Evolutionary conservation across 495 filamentous ascomycete species (phyloP).

Genomic region (Oidiodendron maius): DNA sequence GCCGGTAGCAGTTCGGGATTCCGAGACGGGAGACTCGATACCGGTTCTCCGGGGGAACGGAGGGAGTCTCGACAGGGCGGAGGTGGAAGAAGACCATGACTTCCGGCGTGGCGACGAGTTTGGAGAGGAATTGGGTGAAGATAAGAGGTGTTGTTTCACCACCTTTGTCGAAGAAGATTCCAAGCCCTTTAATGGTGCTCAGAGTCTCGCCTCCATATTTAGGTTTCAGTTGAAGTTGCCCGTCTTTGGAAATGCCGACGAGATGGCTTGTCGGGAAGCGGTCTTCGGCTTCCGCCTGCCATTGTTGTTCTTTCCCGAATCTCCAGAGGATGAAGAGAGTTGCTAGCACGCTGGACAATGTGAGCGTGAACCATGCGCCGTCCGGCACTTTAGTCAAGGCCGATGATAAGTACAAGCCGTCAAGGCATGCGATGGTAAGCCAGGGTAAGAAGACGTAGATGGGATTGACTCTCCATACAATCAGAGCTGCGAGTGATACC

Average conservation of each 20-base stretch:
- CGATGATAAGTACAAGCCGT: conserved; percentile 59
- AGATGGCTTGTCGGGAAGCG: conserved; percentile 42
- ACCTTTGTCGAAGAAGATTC: conserved; percentile 61
- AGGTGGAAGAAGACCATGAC: conserved; percentile 57
- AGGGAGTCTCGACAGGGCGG: conserved; percentile 45
- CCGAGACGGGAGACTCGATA: conserved; percentile 31
- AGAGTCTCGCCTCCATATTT: conserved; percentile 40
- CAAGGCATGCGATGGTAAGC: conserved; percentile 53
- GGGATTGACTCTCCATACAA: conserved; percentile 53
- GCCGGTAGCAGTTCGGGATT: conserved; percentile 53
- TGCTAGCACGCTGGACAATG: conserved; percentile 50
- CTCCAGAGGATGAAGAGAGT: conserved; percentile 61
- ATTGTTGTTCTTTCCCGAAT: conserved; percentile 67
- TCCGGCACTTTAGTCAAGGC: conserved; percentile 61
- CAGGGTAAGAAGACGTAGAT: conserved; percentile 26
- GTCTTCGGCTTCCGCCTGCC: conserved; percentile 57
- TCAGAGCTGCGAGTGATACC: conserved; percentile 56
- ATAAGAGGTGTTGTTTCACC: conserved; percentile 49
- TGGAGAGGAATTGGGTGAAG: conserved; percentile 56
- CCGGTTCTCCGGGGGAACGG: conserved; percentile 32
- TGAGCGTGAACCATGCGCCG: conserved; percentile 70
- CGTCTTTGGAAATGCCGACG: conserved; percentile 18
- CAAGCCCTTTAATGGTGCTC: conserved; percentile 43
- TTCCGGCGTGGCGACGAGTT: conserved; percentile 50
- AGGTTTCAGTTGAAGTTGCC: conserved; percentile 26